Percentiles rank a stretch among this genome's conserved stretches.
These are phyloP conservation scores for Rhodotorula paludigena DNA, from an alignment of 768 basidiomycete species.

Conservation along the genomic window DNA sequence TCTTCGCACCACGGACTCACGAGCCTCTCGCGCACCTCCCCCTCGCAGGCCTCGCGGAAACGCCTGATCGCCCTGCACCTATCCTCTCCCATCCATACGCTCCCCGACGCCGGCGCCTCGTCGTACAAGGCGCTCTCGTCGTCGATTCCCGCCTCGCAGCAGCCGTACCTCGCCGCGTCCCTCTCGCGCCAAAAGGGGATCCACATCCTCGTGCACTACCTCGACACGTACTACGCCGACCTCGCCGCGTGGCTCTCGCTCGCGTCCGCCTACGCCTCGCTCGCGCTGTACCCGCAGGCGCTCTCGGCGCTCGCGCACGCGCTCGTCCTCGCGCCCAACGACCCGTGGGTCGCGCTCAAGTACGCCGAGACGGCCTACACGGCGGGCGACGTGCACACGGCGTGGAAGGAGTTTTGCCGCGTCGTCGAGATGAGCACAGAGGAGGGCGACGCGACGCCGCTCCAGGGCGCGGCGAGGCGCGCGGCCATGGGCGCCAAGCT, in stretches of 20 bases:
- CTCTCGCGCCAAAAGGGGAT: conserved; percentile 65
- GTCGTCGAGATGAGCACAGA: conserved; percentile 71
- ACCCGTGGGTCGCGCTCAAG: conserved; percentile 75
- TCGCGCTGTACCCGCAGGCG: conserved; percentile 69
- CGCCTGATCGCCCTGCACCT: conserved; percentile 71
- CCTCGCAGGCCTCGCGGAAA: conserved; percentile 67
- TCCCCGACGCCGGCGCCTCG: background rate
- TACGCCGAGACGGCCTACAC: conserved; percentile 85
- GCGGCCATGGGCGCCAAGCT: conserved; percentile 39
- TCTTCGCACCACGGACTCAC: background rate
- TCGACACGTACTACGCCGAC: conserved; percentile 85
- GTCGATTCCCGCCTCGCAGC: background rate
- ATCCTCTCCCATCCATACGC: conserved; percentile 41
- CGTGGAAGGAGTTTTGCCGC: conserved; percentile 72
- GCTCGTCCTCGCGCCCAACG: conserved; percentile 75
- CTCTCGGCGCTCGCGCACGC: conserved; percentile 75
- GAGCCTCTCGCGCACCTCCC: too few relatives aligned
- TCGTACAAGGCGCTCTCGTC: background rate
- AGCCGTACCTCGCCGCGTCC: conserved; percentile 37
- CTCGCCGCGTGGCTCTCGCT: conserved; percentile 83
- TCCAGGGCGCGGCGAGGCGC: conserved; percentile 30
- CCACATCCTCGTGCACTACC: conserved; percentile 63
- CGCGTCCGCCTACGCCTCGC: conserved; percentile 68
- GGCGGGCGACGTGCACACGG: conserved; percentile 64
- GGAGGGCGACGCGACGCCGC: background rate